Percentiles rank a stretch among this genome's conserved stretches.
phyloP scores from a whole-genome alignment of 768 basidiomycete genomes.

The Trametes cinnabarina region DNA sequence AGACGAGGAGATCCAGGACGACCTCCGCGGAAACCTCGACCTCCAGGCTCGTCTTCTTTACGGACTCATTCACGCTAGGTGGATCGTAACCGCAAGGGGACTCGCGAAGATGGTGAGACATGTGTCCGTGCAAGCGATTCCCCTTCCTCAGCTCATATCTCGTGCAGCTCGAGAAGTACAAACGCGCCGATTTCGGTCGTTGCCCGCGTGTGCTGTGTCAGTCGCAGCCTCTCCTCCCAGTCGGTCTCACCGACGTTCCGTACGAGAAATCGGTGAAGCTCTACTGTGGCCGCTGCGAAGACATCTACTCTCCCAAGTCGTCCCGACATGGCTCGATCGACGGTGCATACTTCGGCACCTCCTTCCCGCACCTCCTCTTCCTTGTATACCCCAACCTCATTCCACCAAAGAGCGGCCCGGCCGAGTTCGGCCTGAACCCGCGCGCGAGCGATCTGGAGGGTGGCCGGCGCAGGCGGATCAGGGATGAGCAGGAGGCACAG shows the following conservation, averaged over 20 bases:
- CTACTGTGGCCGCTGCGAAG: slow-evolving; percentile 97
- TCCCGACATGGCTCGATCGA: slow-evolving; percentile 97
- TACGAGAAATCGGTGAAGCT: slow-evolving; percentile 99
- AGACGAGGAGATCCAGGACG: slow-evolving; percentile 96
- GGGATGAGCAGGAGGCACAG: slow-evolving; percentile 50
- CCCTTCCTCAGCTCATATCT: not conserved
- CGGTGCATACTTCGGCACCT: slow-evolving; percentile 98
- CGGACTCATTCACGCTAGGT: slow-evolving; percentile 94
- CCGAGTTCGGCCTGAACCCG: slow-evolving; percentile 34
- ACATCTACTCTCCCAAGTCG: slow-evolving; percentile 97
- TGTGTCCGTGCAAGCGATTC: not conserved
- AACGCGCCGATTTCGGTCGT: slow-evolving; percentile 95
- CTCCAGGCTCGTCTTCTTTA: slow-evolving; percentile 92
- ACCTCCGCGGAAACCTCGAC: slow-evolving; percentile 87
- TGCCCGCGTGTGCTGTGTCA: slow-evolving; percentile 98
- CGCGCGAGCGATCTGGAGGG: slow-evolving; percentile 26
- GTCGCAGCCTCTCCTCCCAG: slow-evolving; percentile 90
- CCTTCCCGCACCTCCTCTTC: slow-evolving; percentile 95
- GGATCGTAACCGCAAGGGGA: slow-evolving; percentile 94
- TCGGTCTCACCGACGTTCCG: slow-evolving; percentile 94
- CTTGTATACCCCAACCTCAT: slow-evolving; percentile 95
- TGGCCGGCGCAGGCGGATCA: slow-evolving; percentile 34
- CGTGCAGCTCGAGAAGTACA: slow-evolving; percentile 89
- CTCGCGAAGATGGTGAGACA: slow-evolving; percentile 85
- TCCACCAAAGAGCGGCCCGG: slow-evolving; percentile 70